Percentiles rank a stretch among this genome's conserved stretches.
Conservation (phyloP, 176 grass and related monocot species). For the Aegilops speltoides region DNA sequence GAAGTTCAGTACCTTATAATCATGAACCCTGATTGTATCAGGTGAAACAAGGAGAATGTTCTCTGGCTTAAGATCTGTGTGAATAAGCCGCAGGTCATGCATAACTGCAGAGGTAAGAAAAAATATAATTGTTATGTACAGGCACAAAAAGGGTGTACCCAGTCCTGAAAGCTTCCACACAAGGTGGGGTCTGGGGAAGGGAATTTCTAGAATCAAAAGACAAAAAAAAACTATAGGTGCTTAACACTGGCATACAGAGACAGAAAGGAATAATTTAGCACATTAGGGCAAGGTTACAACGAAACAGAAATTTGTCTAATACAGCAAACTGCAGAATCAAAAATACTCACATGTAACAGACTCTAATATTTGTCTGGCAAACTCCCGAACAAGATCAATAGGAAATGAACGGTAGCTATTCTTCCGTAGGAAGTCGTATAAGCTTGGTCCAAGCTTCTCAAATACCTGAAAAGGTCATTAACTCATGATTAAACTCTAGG, state of each 20-base stretch:
- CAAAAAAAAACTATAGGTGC: neutral
- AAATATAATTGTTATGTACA: neutral
- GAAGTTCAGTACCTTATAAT: conserved; percentile 63
- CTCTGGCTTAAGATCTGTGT: conserved; percentile 97
- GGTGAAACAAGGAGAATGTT: conserved; percentile 97
- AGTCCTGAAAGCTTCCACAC: no score
- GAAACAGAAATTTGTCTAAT: neutral
- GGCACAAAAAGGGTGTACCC: neutral
- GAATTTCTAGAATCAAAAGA: neutral
- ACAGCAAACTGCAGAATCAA: neutral
- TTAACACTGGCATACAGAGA: neutral
- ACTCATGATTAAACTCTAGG: conserved; percentile 19
- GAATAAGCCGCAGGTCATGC: conserved; percentile 95
- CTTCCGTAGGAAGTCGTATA: conserved; percentile 84
- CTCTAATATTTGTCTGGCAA: conserved; percentile 95
- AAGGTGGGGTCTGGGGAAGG: no score
- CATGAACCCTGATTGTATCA: conserved; percentile 69
- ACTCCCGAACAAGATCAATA: conserved; percentile 79
- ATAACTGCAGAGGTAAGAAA: conserved; percentile 57
- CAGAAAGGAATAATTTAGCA: neutral
- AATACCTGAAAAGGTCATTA: conserved; percentile 71
- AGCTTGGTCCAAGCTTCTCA: conserved; percentile 88
- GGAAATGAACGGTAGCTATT: conserved; percentile 88
- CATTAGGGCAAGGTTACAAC: neutral
- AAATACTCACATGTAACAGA: conserved; percentile 78